These are phyloP conservation scores for Leccinum huronense DNA, from an alignment of 1,284 basidiomycete species.

Conservation along the genomic window DNA sequence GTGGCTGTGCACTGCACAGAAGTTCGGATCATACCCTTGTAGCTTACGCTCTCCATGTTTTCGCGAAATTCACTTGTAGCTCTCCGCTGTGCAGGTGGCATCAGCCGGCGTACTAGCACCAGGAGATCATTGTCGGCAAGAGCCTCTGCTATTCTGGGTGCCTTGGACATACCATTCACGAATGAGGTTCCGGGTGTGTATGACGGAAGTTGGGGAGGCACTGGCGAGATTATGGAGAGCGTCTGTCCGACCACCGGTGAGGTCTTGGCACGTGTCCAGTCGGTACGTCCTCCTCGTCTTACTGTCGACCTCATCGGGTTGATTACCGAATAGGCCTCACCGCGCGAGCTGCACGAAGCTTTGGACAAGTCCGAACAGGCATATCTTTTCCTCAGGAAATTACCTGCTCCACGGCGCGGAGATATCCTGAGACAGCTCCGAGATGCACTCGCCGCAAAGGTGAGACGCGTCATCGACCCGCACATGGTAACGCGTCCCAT, in stretches of 20 bases:
- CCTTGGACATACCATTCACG: slow-evolving; percentile 58
- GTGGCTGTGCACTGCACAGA: slow-evolving; percentile 19
- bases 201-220: slow-evolving; percentile 76
- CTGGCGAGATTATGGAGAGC: slow-evolving; percentile 66
- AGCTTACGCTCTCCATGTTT: slow-evolving; percentile 19
- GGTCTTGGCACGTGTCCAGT: slow-evolving; percentile 63
- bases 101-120: neutral
- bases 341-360: slow-evolving; percentile 63
- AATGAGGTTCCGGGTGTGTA: slow-evolving; percentile 67
- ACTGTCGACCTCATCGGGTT: slow-evolving; percentile 2
- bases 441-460: slow-evolving; percentile 78
- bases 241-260: slow-evolving; percentile 78
- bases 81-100: slow-evolving; percentile 9
- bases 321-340: slow-evolving; percentile 50
- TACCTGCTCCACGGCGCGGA: slow-evolving; percentile 86
- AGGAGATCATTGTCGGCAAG: slow-evolving; percentile 50
- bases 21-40: slow-evolving; percentile 13
- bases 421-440: slow-evolving; percentile 88
- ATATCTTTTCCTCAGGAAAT: slow-evolving; percentile 63
- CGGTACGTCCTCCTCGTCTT: slow-evolving; percentile 41
- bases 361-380: slow-evolving; percentile 71
- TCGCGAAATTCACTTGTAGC: slow-evolving; percentile 21
- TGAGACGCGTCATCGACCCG: slow-evolving; percentile 29
- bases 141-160: slow-evolving; percentile 61
- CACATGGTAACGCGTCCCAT: neutral